These are phyloP conservation scores for Heterobasidion occidentale DNA, from an alignment of 1,284 basidiomycete species.

Conservation along the genomic window DNA sequence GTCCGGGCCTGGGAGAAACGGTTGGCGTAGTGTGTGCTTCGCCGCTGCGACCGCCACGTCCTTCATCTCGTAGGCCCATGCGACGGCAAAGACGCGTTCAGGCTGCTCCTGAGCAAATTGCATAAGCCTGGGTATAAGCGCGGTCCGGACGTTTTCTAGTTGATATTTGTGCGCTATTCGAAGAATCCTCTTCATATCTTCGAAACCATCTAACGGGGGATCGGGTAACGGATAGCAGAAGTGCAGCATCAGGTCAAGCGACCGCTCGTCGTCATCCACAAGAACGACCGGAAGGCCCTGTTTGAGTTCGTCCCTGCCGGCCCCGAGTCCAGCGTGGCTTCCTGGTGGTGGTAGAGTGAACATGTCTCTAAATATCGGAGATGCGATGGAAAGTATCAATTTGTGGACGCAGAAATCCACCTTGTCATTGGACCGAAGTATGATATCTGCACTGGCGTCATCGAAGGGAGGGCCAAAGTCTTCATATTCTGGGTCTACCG, in stretches of 20 bases:
- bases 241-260: constrained; percentile 3
- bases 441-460: constrained; percentile 15
- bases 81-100: constrained; percentile 1
- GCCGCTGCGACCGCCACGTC: not conserved
- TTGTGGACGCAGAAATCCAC: constrained; percentile 25
- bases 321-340: not conserved
- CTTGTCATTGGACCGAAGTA: constrained; percentile 26
- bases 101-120: not conserved
- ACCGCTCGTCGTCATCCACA: constrained; percentile 3
- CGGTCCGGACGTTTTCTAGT: not conserved
- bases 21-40: not conserved
- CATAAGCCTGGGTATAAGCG: not conserved
- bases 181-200: not conserved
- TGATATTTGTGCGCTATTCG: constrained; percentile 7
- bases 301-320: not conserved
- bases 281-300: constrained; percentile 1
- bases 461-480: constrained; percentile 1
- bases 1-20: not conserved
- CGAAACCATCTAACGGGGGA: not conserved
- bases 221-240: constrained; percentile 9
- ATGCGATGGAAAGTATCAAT: constrained; percentile 23
- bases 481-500: not conserved
- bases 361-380: constrained; percentile 29
- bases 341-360: constrained; percentile 12
- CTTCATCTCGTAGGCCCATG: not conserved